Evolutionary conservation across 2,329 filamentous ascomycete genomes (phyloP).

Genomic region (Rachicladosporium sp.): DNA sequence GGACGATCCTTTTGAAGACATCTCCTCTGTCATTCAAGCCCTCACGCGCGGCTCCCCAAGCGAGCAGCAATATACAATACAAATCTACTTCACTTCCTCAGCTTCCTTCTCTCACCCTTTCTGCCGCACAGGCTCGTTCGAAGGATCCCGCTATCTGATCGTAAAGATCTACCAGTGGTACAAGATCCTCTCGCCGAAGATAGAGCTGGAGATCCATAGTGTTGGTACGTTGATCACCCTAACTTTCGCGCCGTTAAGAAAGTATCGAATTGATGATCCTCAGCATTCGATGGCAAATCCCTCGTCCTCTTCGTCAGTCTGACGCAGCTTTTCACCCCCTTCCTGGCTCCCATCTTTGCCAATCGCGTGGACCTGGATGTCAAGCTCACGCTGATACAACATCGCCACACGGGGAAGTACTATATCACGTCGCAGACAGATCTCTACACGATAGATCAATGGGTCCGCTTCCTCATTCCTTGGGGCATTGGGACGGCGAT

Average conservation of each 20-base stretch:
- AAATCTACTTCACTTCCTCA: conserved; percentile 60
- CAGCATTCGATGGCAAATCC: conserved; percentile 55
- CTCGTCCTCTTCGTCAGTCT: conserved; percentile 62
- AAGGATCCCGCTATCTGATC: conserved; percentile 55
- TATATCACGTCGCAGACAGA: conserved; percentile 70
- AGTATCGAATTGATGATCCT: too few relatives aligned
- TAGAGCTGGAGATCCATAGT: conserved; percentile 54
- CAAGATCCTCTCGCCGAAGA: conserved; percentile 65
- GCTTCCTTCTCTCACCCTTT: conserved; percentile 70
- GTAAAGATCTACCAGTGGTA: conserved; percentile 69
- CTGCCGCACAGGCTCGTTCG: conserved; percentile 50
- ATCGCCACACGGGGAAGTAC: conserved; percentile 37
- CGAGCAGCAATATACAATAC: conserved; percentile 52
- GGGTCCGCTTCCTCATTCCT: conserved; percentile 58
- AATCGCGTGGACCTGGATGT: conserved; percentile 31
- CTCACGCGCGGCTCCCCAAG: conserved; percentile 56
- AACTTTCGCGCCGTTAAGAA: too few relatives aligned
- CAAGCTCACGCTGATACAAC: conserved; percentile 18
- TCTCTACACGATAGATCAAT: conserved; percentile 66
- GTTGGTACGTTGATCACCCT: conserved; percentile 30
- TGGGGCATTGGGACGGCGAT: conserved; percentile 35
- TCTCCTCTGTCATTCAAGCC: conserved; percentile 51
- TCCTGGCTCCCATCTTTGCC: conserved; percentile 65
- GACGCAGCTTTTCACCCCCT: conserved; percentile 63
- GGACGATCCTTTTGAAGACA: conserved; percentile 41